These are phyloP conservation scores for Cenchrus fungigraminus DNA, from an alignment of 176 grass and related monocot species.

Conservation along the genomic window DNA sequence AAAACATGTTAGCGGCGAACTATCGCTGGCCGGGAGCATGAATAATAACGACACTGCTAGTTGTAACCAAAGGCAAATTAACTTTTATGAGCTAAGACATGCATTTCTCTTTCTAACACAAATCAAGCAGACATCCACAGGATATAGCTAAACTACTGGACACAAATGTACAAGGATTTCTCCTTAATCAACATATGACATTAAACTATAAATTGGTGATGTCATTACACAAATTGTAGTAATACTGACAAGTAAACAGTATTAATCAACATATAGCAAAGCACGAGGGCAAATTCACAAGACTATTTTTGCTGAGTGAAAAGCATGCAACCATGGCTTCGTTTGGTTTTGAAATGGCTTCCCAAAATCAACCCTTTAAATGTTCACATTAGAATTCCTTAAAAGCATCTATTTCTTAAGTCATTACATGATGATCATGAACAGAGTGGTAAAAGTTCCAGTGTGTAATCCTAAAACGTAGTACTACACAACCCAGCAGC, in stretches of 20 bases:
- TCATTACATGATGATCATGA: conserved; percentile 2
- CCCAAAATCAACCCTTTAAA: background rate
- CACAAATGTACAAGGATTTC: too few species aligned
- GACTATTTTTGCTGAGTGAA: background rate
- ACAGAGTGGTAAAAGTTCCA: background rate
- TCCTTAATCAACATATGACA: too few species aligned
- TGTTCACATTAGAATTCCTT: background rate
- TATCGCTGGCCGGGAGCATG: background rate
- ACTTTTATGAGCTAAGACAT: background rate
- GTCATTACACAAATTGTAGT: conserved; percentile 16
- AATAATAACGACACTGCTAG: background rate
- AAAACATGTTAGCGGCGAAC: too few species aligned
- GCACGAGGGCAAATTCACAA: background rate
- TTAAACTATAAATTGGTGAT: conserved; percentile 47
- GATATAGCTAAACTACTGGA: too few species aligned
- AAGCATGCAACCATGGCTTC: background rate
- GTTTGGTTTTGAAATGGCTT: background rate
- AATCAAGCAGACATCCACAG: background rate
- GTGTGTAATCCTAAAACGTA: background rate
- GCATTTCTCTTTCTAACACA: background rate
- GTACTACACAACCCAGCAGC: background rate
- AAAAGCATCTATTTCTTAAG: background rate
- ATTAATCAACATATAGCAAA: conserved; percentile 3
- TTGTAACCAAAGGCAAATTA: background rate
- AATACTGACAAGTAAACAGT: conserved; percentile 10